Conservation (phyloP, 164 flowering plant genomes). For the grape (Vitis vinifera) region ASM3070453v1 NC_081819.1:19984501-19985000, state of each 20-base stretch:
- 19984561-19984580: slow-evolving; percentile 99
- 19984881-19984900: background rate
- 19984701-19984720: slow-evolving; percentile 56
- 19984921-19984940: too few relatives aligned
- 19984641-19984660: slow-evolving; percentile 58
- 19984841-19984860: background rate
- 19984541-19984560: slow-evolving; percentile 88
- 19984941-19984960: too few relatives aligned
- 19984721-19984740: slow-evolving; percentile 61
- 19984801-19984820: background rate
- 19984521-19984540: slow-evolving; percentile 99
- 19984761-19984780: background rate
- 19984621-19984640: slow-evolving; percentile 97
- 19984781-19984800: background rate
- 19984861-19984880: background rate
- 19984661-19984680: slow-evolving; percentile 53
- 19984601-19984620: slow-evolving; percentile 91
- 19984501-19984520: slow-evolving; percentile 92
- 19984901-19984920: background rate
- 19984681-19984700: slow-evolving; percentile 57
- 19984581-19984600: slow-evolving; percentile 99
- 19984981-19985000: too few relatives aligned
- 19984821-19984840: background rate
- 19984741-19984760: slow-evolving; percentile 27
- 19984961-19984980: too few relatives aligned